A percentile compares a stretch with the other conserved stretches of the same genome.
These are phyloP conservation scores for Xerocomus spinulosus DNA, from an alignment of 768 basidiomycete genomes.

Conservation along the genomic window DNA sequence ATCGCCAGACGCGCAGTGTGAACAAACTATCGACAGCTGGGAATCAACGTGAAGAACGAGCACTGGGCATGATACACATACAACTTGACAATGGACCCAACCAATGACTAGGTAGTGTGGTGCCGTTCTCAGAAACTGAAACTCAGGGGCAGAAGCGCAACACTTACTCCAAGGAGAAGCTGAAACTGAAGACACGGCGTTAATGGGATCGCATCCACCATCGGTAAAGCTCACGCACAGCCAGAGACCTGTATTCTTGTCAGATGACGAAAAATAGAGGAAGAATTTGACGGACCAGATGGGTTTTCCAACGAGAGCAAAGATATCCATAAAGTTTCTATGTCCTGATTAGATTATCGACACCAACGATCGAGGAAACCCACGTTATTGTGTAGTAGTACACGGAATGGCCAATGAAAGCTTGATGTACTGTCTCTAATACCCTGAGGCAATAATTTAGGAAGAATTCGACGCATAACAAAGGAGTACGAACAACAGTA, in stretches of 20 bases:
- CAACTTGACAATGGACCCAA: conserved; percentile 54
- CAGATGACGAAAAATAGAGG: conserved; percentile 2
- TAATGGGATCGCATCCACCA: conserved; percentile 5
- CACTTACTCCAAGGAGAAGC: conserved; percentile 35
- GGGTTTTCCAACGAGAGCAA: conserved; percentile 35
- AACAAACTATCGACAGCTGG: conserved; percentile 39
- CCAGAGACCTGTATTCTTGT: conserved; percentile 41
- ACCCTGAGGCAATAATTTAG: conserved; percentile 30
- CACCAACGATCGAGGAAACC: conserved; percentile 15
- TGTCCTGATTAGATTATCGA: conserved; percentile 1
- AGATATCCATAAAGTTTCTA: conserved; percentile 40
- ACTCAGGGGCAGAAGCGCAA: background rate
- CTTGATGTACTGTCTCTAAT: conserved; percentile 46
- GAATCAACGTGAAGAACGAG: background rate
- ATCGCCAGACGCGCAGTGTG: conserved; percentile 59
- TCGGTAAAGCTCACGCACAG: conserved; percentile 32
- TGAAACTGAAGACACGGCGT: conserved; percentile 35
- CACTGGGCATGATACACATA: conserved; percentile 25
- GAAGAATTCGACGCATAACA: background rate
- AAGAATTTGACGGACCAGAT: conserved; percentile 38
- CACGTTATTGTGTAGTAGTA: conserved; percentile 56
- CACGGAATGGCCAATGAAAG: conserved; percentile 46
- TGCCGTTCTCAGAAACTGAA: conserved; percentile 2
- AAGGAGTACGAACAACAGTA: conserved; percentile 28
- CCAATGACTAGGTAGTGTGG: conserved; percentile 38